These are phyloP conservation scores for Fomitopsis betulina DNA, from an alignment of 1,284 basidiomycete genomes.

Conservation along the genomic window DNA sequence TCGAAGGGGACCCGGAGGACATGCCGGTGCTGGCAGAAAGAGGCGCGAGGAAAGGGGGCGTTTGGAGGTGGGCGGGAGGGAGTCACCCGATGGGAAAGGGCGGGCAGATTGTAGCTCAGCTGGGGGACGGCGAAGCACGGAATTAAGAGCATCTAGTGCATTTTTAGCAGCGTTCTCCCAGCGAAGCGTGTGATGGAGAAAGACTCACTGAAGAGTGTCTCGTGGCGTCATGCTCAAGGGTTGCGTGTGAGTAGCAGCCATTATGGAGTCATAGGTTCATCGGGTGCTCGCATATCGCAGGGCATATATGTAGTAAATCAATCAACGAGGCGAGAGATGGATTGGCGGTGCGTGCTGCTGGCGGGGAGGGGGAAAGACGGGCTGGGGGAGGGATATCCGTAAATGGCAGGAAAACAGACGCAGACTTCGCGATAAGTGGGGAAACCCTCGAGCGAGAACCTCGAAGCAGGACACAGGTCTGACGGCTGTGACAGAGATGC, in stretches of 20 bases:
- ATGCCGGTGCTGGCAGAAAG: background rate
- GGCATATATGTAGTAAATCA: background rate
- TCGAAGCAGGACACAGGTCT: background rate
- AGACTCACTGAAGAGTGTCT: slow-evolving; percentile 7
- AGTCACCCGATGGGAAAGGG: background rate
- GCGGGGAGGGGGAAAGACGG: background rate
- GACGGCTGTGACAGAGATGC: background rate
- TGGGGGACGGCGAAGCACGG: slow-evolving; percentile 5
- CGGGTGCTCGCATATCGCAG: background rate
- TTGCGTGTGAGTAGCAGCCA: background rate
- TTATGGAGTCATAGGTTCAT: background rate
- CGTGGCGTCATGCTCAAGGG: slow-evolving; percentile 10
- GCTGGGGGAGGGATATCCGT: background rate
- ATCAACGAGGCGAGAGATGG: background rate
- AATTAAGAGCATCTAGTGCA: slow-evolving; percentile 12
- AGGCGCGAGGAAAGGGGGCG: background rate
- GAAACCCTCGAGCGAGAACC: background rate
- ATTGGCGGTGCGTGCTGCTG: background rate
- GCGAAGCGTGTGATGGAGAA: slow-evolving; percentile 10
- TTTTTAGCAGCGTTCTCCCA: slow-evolving; percentile 14
- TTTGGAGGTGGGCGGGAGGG: background rate
- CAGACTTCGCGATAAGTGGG: background rate
- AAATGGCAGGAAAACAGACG: background rate
- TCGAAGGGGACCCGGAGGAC: background rate
- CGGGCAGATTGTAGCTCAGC: background rate